Percentiles rank a stretch among this genome's conserved stretches.
Conservation (phyloP, 1,139 yeast species). For the Scheffersomyces parashehatae region DNA sequence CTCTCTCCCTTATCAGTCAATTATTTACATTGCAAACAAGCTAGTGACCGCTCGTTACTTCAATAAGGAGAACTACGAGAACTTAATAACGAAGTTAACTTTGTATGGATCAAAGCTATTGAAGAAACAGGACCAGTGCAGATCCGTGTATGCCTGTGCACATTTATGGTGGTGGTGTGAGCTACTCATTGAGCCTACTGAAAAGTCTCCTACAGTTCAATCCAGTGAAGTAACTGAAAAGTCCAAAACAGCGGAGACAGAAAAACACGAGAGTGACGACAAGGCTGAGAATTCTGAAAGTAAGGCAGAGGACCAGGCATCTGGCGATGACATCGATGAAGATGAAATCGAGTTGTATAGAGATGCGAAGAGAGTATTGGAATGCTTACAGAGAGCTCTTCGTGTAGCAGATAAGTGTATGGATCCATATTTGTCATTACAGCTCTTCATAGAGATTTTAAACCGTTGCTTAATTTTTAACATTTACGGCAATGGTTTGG, state of each 20-base stretch:
- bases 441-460: conserved; percentile 84
- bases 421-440: conserved; percentile 77
- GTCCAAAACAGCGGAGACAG: not conserved
- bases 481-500: conserved; percentile 74
- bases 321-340: conserved; percentile 5
- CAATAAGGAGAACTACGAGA: conserved; percentile 67
- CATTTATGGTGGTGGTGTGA: conserved; percentile 95
- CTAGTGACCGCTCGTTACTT: conserved; percentile 61
- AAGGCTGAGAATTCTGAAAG: conserved; percentile 4
- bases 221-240: conserved; percentile 1
- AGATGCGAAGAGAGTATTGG: conserved; percentile 47
- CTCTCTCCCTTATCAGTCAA: conserved; percentile 40
- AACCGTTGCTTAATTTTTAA: conserved; percentile 83
- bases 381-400: conserved; percentile 61
- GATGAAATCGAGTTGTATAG: conserved; percentile 19
- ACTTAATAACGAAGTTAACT: conserved; percentile 80
- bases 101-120: conserved; percentile 84
- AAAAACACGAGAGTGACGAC: conserved; percentile 2
- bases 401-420: conserved; percentile 92
- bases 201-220: conserved; percentile 24
- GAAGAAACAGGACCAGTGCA: conserved; percentile 92
- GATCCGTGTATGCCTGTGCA: conserved; percentile 84
- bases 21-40: conserved; percentile 57
- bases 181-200: conserved; percentile 22
- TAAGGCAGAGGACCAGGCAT: conserved; percentile 7